Conservation (phyloP, 179 eudicot species). For the Pouteria campechiana region DNA sequence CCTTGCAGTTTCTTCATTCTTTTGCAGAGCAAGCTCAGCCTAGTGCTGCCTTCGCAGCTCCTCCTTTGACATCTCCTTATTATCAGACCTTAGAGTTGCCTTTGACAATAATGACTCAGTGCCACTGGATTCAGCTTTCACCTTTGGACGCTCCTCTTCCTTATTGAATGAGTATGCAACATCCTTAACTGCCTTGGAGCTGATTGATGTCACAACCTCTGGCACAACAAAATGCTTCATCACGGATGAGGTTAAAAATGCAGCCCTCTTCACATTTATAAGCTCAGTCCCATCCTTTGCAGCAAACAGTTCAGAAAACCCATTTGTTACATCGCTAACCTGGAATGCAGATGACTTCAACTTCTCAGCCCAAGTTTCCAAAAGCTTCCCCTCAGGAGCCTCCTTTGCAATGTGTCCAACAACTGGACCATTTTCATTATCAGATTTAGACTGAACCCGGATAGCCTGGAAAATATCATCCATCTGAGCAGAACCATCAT, state of each 20-base stretch:
- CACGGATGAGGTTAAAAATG: slow-evolving; percentile 56
- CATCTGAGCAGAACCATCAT: slow-evolving; percentile 53
- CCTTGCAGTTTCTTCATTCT: slow-evolving; percentile 89
- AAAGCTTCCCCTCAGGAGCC: slow-evolving; percentile 58
- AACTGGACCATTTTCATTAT: slow-evolving; percentile 19
- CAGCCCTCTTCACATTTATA: slow-evolving; percentile 67
- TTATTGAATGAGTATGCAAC: slow-evolving; percentile 79
- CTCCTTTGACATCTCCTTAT: slow-evolving; percentile 69
- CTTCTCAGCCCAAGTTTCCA: slow-evolving; percentile 65
- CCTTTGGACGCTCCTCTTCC: slow-evolving; percentile 47
- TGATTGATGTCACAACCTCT: slow-evolving; percentile 28
- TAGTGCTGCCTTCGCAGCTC: slow-evolving; percentile 85
- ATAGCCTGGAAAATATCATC: slow-evolving; percentile 41
- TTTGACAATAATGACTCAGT: slow-evolving; percentile 34
- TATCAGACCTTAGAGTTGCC: slow-evolving; percentile 78
- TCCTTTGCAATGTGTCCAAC: slow-evolving; percentile 66
- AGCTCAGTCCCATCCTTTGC: slow-evolving; percentile 57
- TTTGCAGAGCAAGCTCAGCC: slow-evolving; percentile 90
- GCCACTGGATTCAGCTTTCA: slow-evolving; percentile 24
- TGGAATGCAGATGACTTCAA: slow-evolving; percentile 34
- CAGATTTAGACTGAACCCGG: slow-evolving; percentile 8
- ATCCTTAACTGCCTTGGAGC: slow-evolving; percentile 73
- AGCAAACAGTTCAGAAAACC: slow-evolving; percentile 66
- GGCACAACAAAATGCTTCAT: slow-evolving; percentile 86
- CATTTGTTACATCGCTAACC: slow-evolving; percentile 47